Evolutionary conservation across 2,329 filamentous ascomycete species (phyloP), one percentile per base, ranked within the genome.

Genomic region (Xylariaceae sp.): DNA sequence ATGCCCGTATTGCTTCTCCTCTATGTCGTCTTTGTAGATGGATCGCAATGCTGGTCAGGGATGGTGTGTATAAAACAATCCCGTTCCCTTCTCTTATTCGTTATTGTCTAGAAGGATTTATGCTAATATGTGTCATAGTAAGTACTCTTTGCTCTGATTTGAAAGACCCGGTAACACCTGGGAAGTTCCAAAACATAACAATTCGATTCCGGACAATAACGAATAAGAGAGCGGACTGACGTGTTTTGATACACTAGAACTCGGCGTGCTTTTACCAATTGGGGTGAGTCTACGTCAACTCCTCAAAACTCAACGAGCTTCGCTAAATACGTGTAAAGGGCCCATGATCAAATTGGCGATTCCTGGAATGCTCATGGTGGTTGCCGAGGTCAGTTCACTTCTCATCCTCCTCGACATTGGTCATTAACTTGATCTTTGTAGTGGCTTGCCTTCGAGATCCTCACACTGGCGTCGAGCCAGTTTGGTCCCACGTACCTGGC

Each of bases 351-450:
- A 83, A 42, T 84, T 97, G 35, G 90, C 92, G 0, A 73, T 96
- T 11, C 91, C 92, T 0, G 92, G 92, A 1, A 83, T 97, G 66
- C 74, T 96, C 57, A 96, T 96, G 91, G 87, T 97, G 2, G 85
- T 95, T 66, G 90, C 92, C 5, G 92, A 97, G 22, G 22, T 27
- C 22, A 27, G 22, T 27, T 27, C 22, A 27, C 22, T 27, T 27
- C 22, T 27, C 4, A 27, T 27, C 4, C 22, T 27, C 7, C 22
- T n/a, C n/a, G n/a, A 27, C 22, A 27, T 7, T 27, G 7, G 22
- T 27, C 22, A 27, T 27, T 7, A 27, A 5, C 4, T 27, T 27
- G 22, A 27, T 27, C 22, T 27, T 27, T 27, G 4, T 5, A 27
- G 67, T 95, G 89, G 71, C 78, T 96, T 11, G 90, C 91, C 6